Evolutionary conservation across 2,329 filamentous ascomycete genomes (phyloP).

Genomic region (Mycosphaerella arachidis): DNA sequence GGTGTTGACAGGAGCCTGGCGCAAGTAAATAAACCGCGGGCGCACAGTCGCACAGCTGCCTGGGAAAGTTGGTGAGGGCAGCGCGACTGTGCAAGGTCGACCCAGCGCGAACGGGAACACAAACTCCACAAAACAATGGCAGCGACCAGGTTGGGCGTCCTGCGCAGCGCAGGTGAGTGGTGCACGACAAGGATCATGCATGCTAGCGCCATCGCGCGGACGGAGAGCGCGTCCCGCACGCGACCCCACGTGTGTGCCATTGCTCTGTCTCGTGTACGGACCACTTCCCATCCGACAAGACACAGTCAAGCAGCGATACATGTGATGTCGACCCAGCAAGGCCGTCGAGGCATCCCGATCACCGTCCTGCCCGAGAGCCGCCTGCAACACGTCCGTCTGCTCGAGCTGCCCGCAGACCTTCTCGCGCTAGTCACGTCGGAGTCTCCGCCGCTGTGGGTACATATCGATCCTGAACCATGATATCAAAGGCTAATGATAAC

Average conservation of each 20-base stretch:
- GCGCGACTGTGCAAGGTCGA: neutral
- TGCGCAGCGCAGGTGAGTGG: neutral
- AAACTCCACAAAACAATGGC: neutral
- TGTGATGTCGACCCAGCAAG: slow-evolving; percentile 45
- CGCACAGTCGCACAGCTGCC: neutral
- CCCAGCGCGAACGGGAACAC: neutral
- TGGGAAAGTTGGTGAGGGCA: neutral
- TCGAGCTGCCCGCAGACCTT: slow-evolving; percentile 58
- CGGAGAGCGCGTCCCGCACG: neutral
- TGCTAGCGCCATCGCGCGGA: neutral
- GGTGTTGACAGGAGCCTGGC: neutral
- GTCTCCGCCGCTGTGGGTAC: slow-evolving; percentile 7
- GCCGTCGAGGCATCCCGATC: slow-evolving; percentile 40
- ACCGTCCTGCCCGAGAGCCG: slow-evolving; percentile 38
- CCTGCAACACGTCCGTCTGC: slow-evolving; percentile 53
- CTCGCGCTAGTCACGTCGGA: slow-evolving; percentile 46
- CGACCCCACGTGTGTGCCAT: neutral
- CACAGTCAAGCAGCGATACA: neutral
- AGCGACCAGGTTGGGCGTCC: neutral
- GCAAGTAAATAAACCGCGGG: neutral
- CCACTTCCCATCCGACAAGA: neutral
- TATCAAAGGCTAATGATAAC: slow-evolving; percentile 2
- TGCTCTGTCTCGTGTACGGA: neutral
- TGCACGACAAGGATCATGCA: neutral
- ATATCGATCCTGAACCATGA: neutral